Conservation (phyloP, 2,329 filamentous ascomycete species). For the Cryoendolithus antarcticus region DNA sequence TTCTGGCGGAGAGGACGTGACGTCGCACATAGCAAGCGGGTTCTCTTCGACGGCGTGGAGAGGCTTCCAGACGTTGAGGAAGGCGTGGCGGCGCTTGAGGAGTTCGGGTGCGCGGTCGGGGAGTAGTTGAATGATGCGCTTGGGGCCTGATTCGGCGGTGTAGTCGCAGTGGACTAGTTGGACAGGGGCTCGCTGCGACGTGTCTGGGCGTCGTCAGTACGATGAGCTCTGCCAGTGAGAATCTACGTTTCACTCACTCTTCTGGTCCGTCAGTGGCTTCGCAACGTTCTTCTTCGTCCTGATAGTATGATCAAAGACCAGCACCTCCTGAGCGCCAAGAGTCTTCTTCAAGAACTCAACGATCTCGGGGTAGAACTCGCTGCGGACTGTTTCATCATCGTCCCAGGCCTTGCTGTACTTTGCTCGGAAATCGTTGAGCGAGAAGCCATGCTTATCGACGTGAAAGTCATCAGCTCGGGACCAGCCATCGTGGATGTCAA, state of each 20-base stretch:
- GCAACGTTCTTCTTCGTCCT: constrained; percentile 25
- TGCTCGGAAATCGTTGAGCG: constrained; percentile 28
- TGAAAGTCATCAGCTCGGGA: constrained; percentile 31
- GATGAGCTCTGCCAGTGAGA: neutral
- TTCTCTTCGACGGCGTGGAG: constrained; percentile 30
- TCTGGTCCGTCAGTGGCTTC: constrained; percentile 25
- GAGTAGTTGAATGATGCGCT: constrained; percentile 33
- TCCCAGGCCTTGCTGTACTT: constrained; percentile 23
- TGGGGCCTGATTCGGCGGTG: constrained; percentile 31
- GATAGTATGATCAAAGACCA: constrained; percentile 41
- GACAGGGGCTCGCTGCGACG: constrained; percentile 32
- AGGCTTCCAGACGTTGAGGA: constrained; percentile 42
- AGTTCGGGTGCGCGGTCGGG: constrained; percentile 31
- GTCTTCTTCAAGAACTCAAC: constrained; percentile 35
- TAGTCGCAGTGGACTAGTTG: constrained; percentile 42
- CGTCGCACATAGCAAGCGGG: constrained; percentile 31
- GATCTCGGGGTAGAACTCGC: constrained; percentile 35
- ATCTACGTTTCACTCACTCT: constrained; percentile 2
- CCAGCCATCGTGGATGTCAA: constrained; percentile 31
- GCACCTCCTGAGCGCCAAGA: constrained; percentile 30
- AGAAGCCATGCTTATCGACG: constrained; percentile 35
- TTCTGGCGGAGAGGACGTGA: constrained; percentile 21
- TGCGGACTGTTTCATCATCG: constrained; percentile 30
- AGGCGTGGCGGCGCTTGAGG: constrained; percentile 33
- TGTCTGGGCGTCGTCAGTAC: constrained; percentile 6